Base-by-base conservation (phyloP, 2,329 filamentous ascomycete species). In the Pseudodiploospora longispora region DNA sequence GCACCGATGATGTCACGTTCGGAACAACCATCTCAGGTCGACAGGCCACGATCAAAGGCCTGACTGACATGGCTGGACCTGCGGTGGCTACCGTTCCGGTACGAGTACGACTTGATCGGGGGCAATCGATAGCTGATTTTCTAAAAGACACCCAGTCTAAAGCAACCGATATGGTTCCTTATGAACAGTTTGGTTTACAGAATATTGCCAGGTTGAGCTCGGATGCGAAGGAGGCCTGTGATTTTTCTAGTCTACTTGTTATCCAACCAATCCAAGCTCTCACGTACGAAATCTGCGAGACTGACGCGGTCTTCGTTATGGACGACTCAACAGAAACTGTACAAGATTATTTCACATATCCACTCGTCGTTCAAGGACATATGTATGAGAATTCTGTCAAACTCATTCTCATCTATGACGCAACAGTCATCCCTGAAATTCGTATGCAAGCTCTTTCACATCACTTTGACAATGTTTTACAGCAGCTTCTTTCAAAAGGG, bases 71-170 rank as follows among this genome's bases (percentile, higher is more conserved):
- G 9, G 44, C 51, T 3, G 59, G 52, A 1, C 58, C 59, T 6
- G 54, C 54, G 3, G 53, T 61, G 27, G 48, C 54, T 6, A 57
- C 54, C 6, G 49, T 59, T 1, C 58, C 57, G 4, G 10, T 59
- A 6, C 49, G 51, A 1, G 30, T 58, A 6, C 33, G 33, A 0
- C 9, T 58, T 9, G 56, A 61, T 73, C 28, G 38, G 4, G n/a
- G 38, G 4, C 30, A 35, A 27, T 52, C 57, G 0, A 56, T 70
- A 6, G 48, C 52, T 0, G 56, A 70, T n/a, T 74, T 69, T 46
- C 57, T 80, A 9, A 54, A 68, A n/a, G 51, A 54, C 0, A 36
- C 54, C 1, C 53, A 58, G 27, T 37, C 40, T 1, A 38, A 47
- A 9, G 40, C 43, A 5, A n/a, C 40, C 27, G 46, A 48, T 9